Evolutionary conservation across 2,329 filamentous ascomycete genomes (phyloP).

Genomic region (Penicillium sp.): DNA sequence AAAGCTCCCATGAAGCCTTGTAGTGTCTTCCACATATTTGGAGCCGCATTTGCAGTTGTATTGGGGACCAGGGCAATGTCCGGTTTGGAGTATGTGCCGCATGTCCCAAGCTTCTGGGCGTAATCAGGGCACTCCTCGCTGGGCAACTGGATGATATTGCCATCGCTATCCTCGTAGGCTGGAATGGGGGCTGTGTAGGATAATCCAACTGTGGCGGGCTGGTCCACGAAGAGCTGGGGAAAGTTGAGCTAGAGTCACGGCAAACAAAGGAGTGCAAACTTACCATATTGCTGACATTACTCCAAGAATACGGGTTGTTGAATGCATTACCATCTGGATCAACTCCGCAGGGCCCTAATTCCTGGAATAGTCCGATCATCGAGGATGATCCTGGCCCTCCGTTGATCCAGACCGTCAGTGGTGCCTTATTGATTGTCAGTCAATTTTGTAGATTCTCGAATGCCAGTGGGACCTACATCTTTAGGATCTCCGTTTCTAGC

Average conservation of each 20-base stretch:
- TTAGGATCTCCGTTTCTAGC: neutral
- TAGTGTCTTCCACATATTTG: slow-evolving; percentile 60
- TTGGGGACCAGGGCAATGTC: slow-evolving; percentile 54
- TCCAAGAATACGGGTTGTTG: slow-evolving; percentile 3
- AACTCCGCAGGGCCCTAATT: slow-evolving; percentile 1
- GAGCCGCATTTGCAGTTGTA: slow-evolving; percentile 53
- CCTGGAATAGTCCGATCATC: neutral
- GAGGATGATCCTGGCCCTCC: slow-evolving; percentile 2
- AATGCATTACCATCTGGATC: neutral
- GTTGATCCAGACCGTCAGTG: slow-evolving; percentile 1
- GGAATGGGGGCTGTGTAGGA: slow-evolving; percentile 1
- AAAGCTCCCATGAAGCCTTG: slow-evolving; percentile 64
- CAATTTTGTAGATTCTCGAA: neutral
- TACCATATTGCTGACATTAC: slow-evolving; percentile 2
- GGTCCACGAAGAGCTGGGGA: neutral
- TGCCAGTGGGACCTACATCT: neutral
- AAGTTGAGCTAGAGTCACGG: neutral
- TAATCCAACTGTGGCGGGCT: neutral
- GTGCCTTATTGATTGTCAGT: neutral
- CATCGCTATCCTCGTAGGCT: neutral
- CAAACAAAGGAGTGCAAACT: neutral
- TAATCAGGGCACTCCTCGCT: neutral
- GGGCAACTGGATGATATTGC: neutral
- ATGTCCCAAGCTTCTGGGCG: neutral
- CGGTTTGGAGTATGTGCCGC: slow-evolving; percentile 22